Evolutionary conservation across 73 alveolate genomes (phyloP), one percentile per base, ranked within the genome.

Genomic region (Paramecium tetraurelia): DNA sequence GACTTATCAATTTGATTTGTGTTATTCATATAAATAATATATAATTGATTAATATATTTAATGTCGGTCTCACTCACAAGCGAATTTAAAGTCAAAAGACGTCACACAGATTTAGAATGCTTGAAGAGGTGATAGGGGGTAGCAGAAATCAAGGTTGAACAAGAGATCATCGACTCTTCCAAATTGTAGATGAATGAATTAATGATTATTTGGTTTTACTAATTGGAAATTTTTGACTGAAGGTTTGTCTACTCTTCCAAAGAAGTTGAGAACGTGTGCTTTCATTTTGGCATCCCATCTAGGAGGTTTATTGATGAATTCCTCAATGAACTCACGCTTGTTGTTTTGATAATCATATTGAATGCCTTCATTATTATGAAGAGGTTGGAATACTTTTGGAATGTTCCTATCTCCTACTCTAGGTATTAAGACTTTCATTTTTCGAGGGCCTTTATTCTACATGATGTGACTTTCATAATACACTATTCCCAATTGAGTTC

Each of bases 221-320:
- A 96, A 92, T 93, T 96, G 94, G 94, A 96, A 96, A 86, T 96
- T 96, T 93, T 96, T 96, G 8, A 96, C 99, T 9, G 97, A 90
- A 38, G 98, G 98, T 85, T 92, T 92, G 92, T 96, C 99, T 18
- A 96, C 99, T 94, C 99, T 92, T n/a, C 99, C 99, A 93, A 94
- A 95, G 86, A 96, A 96, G 92, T 96, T 96, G 20, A 96, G 86
- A 16, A 96, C 99, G 58, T 93, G 96, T 16, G 99, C 99, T 92
- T 96, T 96, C 8, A 96, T 98, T 35, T 95, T 95, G 22, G 95
- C 95, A 92, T 96, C 96, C 99, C 99, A 96, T 58, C 96, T 94
- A 16, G 99, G 99, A 10, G 98, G 98, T 86, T 96, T 96, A 69
- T 96, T 96, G 43, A 86, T 80, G 93, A 96, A 96, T 71, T 75